These are phyloP conservation scores for Protomyces lactucae-debilis DNA, from an alignment of 1,139 yeast genomes.

Conservation along the genomic window DNA sequence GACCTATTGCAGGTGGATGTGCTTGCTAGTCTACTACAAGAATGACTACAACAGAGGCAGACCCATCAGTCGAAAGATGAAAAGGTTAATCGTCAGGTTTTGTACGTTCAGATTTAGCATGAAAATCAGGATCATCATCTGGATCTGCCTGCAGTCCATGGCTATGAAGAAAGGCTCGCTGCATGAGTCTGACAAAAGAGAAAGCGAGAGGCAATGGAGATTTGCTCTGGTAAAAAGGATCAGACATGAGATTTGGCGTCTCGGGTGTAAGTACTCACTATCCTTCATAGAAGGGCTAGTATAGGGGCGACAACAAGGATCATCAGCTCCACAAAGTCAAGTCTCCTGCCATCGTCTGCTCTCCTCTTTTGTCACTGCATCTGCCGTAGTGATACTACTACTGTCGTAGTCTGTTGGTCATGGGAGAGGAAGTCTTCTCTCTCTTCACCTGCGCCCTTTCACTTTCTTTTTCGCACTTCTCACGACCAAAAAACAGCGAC, in stretches of 20 bases:
- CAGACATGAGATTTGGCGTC: slow-evolving; percentile 3
- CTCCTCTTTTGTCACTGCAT: neutral
- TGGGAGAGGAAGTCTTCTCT: too few species aligned
- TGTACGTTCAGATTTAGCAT: neutral
- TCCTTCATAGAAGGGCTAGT: neutral
- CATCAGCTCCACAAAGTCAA: neutral
- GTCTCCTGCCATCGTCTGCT: neutral
- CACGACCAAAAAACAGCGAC: too few species aligned
- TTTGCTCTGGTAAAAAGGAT: neutral
- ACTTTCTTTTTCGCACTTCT: too few species aligned
- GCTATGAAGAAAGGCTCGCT: too few species aligned
- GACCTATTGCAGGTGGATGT: neutral
- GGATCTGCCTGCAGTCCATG: neutral
- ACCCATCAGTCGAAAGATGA: slow-evolving; percentile 2
- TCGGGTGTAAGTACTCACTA: slow-evolving; percentile 2
- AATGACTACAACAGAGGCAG: neutral
- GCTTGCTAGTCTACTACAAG: neutral
- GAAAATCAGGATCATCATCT: neutral
- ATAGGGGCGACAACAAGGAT: slow-evolving; percentile 1
- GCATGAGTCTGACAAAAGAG: neutral
- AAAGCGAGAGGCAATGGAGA: neutral
- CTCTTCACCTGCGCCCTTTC: too few species aligned
- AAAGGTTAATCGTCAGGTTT: neutral
- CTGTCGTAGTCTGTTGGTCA: too few species aligned
- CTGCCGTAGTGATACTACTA: neutral